Evolutionary conservation across 768 basidiomycete species (phyloP).

Genomic region (Tephrocybe sp.): DNA sequence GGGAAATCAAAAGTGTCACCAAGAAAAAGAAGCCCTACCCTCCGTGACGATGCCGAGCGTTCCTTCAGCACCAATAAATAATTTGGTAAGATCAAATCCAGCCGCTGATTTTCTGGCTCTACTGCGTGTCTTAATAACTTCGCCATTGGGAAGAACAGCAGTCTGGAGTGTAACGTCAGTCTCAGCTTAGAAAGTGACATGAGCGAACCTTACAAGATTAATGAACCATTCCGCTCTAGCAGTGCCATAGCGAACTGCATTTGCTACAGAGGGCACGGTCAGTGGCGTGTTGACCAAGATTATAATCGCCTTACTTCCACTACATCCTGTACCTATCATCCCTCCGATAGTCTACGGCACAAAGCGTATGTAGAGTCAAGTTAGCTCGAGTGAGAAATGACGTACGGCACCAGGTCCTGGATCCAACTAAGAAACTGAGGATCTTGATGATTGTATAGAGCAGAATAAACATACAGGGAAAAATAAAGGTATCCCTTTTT

Average conservation of each 20-base stretch:
- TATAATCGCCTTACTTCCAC: constrained; percentile 59
- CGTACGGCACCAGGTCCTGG: constrained; percentile 71
- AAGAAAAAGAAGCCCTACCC: constrained; percentile 35
- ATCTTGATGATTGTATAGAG: not conserved
- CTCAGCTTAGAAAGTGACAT: constrained; percentile 2
- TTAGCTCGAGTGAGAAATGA: not conserved
- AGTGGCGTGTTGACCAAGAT: not conserved
- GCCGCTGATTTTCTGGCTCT: constrained; percentile 83
- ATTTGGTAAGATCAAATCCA: constrained; percentile 84
- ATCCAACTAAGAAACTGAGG: constrained; percentile 49
- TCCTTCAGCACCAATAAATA: constrained; percentile 90
- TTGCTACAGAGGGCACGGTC: constrained; percentile 43
- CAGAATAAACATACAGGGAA: constrained; percentile 63
- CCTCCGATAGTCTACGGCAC: constrained; percentile 72
- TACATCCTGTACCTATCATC: constrained; percentile 87
- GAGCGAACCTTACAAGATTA: constrained; percentile 55
- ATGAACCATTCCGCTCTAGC: constrained; percentile 89
- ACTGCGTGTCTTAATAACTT: constrained; percentile 84
- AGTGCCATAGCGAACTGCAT: constrained; percentile 84
- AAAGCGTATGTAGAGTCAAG: constrained; percentile 1
- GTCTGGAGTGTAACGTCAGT: constrained; percentile 50
- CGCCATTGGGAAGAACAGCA: constrained; percentile 80
- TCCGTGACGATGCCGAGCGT: constrained; percentile 91
- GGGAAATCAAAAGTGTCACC: not conserved
- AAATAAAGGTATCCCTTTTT: constrained; percentile 75